Base-by-base conservation (phyloP, 2,329 filamentous ascomycete genomes). In the Fulvia fulva region DNA sequence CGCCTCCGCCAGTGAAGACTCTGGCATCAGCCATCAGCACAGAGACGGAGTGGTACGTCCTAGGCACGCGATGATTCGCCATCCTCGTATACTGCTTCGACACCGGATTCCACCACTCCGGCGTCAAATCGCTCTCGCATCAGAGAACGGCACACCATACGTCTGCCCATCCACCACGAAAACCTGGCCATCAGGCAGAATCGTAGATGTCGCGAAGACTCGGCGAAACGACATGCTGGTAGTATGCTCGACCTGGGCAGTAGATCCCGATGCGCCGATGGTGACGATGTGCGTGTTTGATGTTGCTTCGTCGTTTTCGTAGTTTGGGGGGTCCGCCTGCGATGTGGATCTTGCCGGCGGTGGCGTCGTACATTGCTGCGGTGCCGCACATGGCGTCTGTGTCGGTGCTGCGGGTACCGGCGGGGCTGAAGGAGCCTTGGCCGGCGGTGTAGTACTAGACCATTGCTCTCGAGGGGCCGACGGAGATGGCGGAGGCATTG, bases 281-380 rank as follows among this genome's bases (percentile, higher is more conserved):
- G 80, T 83, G 44, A 83, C 77, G 60, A 84, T 63, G 63, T 81
- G 76, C 0, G 81, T 79, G 58, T 77, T 75, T 4, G 69, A 70
- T 0, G 76, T 77, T 0, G 77, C 77, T 8, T 70, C 59, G 16
- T 71, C 70, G 52, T 76, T 63, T 26, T 78, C 70, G 62, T 83
- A 84, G 34, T 74, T 71, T 0, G 75, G 70, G 0, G 77, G 70
- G 7, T n/a, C 82, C 83, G 5, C 83, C 82, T 16, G 76, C 70
- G 0, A 80, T 77, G 1, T 84, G 71, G 25, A 85, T 83, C 67
- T 83, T 83, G 30, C 83, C 82, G 11, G 28, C 28, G 6, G 28
- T 30, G 1, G 82, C 81, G 63, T 85, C 82, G 62, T 79, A 85
- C 81, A 85, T 84, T 59, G 81, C 76, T 2, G 78, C 78, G 51